Conservation (phyloP, 2,329 filamentous ascomycete genomes). For the Periconia sp. region DNA sequence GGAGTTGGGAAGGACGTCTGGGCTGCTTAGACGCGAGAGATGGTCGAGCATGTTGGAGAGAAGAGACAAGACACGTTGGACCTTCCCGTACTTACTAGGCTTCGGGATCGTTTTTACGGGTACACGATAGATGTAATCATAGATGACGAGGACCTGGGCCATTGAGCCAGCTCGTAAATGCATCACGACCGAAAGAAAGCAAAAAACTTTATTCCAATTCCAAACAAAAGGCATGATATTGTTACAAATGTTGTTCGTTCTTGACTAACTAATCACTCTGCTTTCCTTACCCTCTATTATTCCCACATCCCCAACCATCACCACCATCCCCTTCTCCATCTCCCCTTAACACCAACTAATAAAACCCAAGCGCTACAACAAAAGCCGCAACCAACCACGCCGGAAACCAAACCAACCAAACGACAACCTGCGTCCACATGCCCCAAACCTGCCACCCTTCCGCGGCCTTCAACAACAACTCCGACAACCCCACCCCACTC, state of each 20-base stretch:
- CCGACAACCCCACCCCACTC: slow-evolving; percentile 44
- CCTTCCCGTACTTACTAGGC: background rate
- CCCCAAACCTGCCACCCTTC: slow-evolving; percentile 90
- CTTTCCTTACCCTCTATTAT: background rate
- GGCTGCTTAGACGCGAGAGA: slow-evolving; percentile 61
- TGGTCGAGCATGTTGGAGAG: background rate
- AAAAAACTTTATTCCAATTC: background rate
- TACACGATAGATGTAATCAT: slow-evolving; percentile 12
- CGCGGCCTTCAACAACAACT: slow-evolving; percentile 70
- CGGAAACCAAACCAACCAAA: slow-evolving; percentile 97
- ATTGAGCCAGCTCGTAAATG: background rate
- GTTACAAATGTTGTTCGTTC: background rate
- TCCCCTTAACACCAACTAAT: slow-evolving; percentile 1
- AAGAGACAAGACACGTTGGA: background rate
- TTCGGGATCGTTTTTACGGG: background rate
- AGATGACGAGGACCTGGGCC: background rate
- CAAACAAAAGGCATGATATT: no score
- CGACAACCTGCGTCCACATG: slow-evolving; percentile 82
- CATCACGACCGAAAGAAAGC: slow-evolving; percentile 1
- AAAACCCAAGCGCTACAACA: slow-evolving; percentile 30
- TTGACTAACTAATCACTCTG: background rate
- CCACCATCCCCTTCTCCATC: background rate
- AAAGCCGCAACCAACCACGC: slow-evolving; percentile 71
- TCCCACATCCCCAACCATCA: no score
- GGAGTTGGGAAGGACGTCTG: slow-evolving; percentile 91